Percentiles rank a stretch among this genome's conserved stretches.
Conservation (phyloP, 768 basidiomycete species). For the Punctularia strigosozonata region DNA sequence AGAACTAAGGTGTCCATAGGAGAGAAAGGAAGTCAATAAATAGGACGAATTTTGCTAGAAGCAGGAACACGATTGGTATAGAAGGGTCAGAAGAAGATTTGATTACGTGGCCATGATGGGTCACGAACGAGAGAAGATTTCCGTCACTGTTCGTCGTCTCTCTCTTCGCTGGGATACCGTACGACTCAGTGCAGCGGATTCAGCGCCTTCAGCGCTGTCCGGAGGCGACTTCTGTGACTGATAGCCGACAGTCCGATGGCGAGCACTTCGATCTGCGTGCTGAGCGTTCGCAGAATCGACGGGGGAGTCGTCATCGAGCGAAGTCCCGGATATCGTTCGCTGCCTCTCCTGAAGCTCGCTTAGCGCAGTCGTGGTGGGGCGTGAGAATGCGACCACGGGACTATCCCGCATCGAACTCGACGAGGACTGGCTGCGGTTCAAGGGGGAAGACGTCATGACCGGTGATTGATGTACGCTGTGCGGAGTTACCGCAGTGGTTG, state of each 20-base stretch:
- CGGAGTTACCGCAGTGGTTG: slow-evolving; percentile 57
- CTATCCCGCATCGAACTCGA: slow-evolving; percentile 16
- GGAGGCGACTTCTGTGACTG: slow-evolving; percentile 36
- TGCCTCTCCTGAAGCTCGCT: slow-evolving; percentile 38
- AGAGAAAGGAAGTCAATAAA: too few relatives aligned
- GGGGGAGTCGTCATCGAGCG: slow-evolving; percentile 12
- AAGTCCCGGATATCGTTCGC: slow-evolving; percentile 18
- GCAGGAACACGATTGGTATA: too few relatives aligned
- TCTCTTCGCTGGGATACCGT: slow-evolving; percentile 16
- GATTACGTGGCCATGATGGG: too few relatives aligned
- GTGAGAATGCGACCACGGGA: slow-evolving; percentile 51
- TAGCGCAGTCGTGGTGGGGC: slow-evolving; percentile 42
- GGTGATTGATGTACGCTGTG: slow-evolving; percentile 48
- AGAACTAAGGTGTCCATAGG: too few relatives aligned
- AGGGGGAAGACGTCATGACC: slow-evolving; percentile 16
- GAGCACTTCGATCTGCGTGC: slow-evolving; percentile 40
- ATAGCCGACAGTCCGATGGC: slow-evolving; percentile 24
- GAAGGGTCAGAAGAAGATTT: too few relatives aligned
- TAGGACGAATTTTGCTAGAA: too few relatives aligned
- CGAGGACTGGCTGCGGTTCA: slow-evolving; percentile 37
- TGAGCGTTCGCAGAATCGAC: slow-evolving; percentile 12
- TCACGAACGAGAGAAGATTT: slow-evolving; percentile 41
- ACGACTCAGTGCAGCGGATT: slow-evolving; percentile 11
- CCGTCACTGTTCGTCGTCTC: slow-evolving; percentile 39
- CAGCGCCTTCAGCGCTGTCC: slow-evolving; percentile 17